phyloP scores from a whole-genome alignment of 495 filamentous ascomycete species.

The Diplogelasinospora grovesii region DNA sequence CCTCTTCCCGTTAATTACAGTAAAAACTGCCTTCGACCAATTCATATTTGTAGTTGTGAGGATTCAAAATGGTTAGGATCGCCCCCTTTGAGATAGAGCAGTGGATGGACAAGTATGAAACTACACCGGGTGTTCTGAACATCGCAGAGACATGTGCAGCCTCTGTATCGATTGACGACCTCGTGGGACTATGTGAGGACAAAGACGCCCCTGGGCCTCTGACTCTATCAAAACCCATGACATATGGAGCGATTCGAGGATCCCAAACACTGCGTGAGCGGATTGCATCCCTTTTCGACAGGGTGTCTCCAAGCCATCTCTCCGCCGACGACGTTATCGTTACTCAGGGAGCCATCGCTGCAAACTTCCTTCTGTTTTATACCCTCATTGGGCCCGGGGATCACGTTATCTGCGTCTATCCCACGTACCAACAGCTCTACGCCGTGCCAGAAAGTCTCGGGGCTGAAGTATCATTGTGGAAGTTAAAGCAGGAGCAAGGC shows the following conservation, averaged over 20 bases:
- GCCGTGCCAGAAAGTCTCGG: constrained; percentile 68
- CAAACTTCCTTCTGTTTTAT: constrained; percentile 76
- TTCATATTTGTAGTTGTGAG: neutral
- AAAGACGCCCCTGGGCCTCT: constrained; percentile 40
- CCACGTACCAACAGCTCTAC: constrained; percentile 87
- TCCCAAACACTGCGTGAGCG: constrained; percentile 20
- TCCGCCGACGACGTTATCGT: constrained; percentile 61
- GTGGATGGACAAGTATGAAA: constrained; percentile 90
- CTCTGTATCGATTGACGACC: constrained; percentile 70
- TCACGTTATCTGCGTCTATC: constrained; percentile 84
- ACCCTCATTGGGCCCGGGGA: constrained; percentile 70
- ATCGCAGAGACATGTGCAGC: constrained; percentile 83
- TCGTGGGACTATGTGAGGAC: constrained; percentile 54
- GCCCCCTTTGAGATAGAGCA: constrained; percentile 73
- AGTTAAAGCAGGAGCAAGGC: constrained; percentile 54
- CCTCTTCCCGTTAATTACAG: neutral
- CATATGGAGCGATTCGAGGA: constrained; percentile 30
- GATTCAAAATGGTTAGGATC: constrained; percentile 57
- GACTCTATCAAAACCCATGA: constrained; percentile 39
- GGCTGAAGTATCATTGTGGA: constrained; percentile 77
- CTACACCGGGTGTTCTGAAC: constrained; percentile 63
- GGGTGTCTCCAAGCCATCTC: constrained; percentile 9
- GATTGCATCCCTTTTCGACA: constrained; percentile 20
- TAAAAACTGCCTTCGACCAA: neutral
- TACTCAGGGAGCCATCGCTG: constrained; percentile 74